Evolutionary conservation across 306 rosid genomes (phyloP).

Genomic region (Gynostemma pentaphyllum): DNA sequence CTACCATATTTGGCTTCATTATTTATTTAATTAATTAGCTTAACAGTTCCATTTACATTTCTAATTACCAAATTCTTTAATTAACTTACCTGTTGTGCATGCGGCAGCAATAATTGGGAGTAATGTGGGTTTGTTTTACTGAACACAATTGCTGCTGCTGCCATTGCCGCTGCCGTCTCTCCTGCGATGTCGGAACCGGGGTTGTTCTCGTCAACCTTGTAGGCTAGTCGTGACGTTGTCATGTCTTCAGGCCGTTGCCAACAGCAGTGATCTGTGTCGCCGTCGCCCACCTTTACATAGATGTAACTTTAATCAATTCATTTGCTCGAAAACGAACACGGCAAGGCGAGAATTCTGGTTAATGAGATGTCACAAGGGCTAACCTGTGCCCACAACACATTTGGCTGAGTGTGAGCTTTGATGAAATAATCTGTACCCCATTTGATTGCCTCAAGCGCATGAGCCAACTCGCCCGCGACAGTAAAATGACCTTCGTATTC

Average conservation of each 20-base stretch:
- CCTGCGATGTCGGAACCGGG: constrained; percentile 77
- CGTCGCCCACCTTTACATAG: constrained; percentile 66
- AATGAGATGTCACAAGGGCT: too few relatives aligned
- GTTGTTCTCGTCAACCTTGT: constrained; percentile 37
- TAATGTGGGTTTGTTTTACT: constrained; percentile 66
- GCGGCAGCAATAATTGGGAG: constrained; percentile 56
- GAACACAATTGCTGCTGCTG: constrained; percentile 61
- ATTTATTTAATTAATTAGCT: neutral
- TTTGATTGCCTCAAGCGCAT: constrained; percentile 72
- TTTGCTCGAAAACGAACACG: too few relatives aligned
- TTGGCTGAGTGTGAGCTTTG: constrained; percentile 66
- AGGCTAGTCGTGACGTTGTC: constrained; percentile 70
- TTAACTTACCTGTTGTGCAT: constrained; percentile 57
- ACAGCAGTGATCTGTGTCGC: constrained; percentile 73
- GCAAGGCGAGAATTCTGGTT: too few relatives aligned
- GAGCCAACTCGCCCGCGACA: constrained; percentile 49
- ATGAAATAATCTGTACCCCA: constrained; percentile 93
- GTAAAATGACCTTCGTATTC: constrained; percentile 38
- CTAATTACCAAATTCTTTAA: neutral
- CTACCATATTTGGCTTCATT: too few relatives aligned
- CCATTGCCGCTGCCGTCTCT: constrained; percentile 69
- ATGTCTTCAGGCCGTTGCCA: constrained; percentile 94
- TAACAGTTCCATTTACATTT: neutral
- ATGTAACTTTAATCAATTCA: too few relatives aligned
- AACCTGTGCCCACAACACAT: constrained; percentile 71